Evolutionary conservation across 1,284 basidiomycete genomes (phyloP).

Genomic region (Phellinidium pouzarii): DNA sequence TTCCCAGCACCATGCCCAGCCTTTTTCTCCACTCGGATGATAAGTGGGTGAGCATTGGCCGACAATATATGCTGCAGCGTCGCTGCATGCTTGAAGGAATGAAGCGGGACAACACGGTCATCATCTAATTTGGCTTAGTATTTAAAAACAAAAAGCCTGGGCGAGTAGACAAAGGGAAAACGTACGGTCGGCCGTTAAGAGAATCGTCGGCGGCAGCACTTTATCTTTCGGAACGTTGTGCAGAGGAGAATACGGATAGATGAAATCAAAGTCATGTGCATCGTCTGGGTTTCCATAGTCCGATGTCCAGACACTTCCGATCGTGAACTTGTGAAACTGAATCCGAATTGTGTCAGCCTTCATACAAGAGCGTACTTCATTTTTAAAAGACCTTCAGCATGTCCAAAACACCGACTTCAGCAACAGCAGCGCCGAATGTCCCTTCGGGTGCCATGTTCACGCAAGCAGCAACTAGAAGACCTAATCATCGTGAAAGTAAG

Average conservation of each 20-base stretch:
- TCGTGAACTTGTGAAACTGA: slow-evolving; percentile 73
- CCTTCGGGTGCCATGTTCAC: slow-evolving; percentile 74
- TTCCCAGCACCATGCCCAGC: slow-evolving; percentile 79
- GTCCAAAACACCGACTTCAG: slow-evolving; percentile 79
- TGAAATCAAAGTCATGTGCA: slow-evolving; percentile 76
- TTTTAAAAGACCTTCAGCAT: slow-evolving; percentile 55
- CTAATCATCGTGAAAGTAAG: slow-evolving; percentile 28
- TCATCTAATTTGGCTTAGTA: slow-evolving; percentile 46
- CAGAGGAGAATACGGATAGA: slow-evolving; percentile 69
- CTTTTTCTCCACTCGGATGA: slow-evolving; percentile 73
- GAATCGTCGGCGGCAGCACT: slow-evolving; percentile 57
- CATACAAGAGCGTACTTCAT: slow-evolving; percentile 4
- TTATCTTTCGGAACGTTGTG: slow-evolving; percentile 64
- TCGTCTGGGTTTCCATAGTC: slow-evolving; percentile 80
- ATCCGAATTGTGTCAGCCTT: neutral
- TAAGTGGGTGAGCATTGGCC: slow-evolving; percentile 60
- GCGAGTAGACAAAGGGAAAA: slow-evolving; percentile 15
- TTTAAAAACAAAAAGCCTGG: too few relatives aligned
- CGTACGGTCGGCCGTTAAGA: slow-evolving; percentile 76
- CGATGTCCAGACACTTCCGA: slow-evolving; percentile 72
- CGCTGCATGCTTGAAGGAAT: slow-evolving; percentile 77
- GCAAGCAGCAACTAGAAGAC: slow-evolving; percentile 74
- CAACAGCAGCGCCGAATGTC: slow-evolving; percentile 73
- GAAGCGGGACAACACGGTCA: slow-evolving; percentile 75
- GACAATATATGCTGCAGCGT: slow-evolving; percentile 60